These are phyloP conservation scores for Penicillium desertorum DNA, from an alignment of 495 filamentous ascomycete species.

Conservation along the genomic window DNA sequence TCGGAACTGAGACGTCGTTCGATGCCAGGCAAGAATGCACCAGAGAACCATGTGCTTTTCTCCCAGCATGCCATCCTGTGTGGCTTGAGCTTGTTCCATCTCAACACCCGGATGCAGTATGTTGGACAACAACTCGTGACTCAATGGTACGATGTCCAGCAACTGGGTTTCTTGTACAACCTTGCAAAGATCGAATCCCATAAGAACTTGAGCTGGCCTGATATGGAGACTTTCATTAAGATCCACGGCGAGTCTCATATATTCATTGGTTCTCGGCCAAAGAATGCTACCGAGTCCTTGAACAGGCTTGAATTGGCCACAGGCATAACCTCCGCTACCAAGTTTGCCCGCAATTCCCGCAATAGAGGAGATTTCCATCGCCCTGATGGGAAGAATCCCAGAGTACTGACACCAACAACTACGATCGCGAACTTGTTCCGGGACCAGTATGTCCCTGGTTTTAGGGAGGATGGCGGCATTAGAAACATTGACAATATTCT, in stretches of 20 bases:
- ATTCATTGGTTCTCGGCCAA: constrained; percentile 30
- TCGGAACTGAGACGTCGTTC: constrained; percentile 11
- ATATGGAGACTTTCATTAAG: constrained; percentile 37
- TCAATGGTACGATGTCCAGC: constrained; percentile 34
- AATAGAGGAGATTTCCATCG: constrained; percentile 18
- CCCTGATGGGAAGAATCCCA: constrained; percentile 28
- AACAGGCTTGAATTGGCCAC: constrained; percentile 32
- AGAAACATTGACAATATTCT: constrained; percentile 25
- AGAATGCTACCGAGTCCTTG: constrained; percentile 28
- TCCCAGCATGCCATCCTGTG: constrained; percentile 32
- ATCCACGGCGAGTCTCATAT: constrained; percentile 37
- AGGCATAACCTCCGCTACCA: constrained; percentile 27
- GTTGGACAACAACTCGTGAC: constrained; percentile 30
- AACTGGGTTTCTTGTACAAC: constrained; percentile 33
- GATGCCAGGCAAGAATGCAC: constrained; percentile 9
- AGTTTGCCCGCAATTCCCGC: constrained; percentile 31
- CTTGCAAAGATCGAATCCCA: constrained; percentile 22
- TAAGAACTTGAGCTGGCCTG: constrained; percentile 31
- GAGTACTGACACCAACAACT: constrained; percentile 25
- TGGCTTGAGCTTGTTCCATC: constrained; percentile 28
- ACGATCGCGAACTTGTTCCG: constrained; percentile 28
- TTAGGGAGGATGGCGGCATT: constrained; percentile 23
- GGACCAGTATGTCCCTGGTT: constrained; percentile 20
- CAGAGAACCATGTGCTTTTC: constrained; percentile 33
- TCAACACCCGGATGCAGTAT: constrained; percentile 29